Base-by-base conservation (phyloP, 148 eudicot genomes). In the Cornus kousa region DNA sequence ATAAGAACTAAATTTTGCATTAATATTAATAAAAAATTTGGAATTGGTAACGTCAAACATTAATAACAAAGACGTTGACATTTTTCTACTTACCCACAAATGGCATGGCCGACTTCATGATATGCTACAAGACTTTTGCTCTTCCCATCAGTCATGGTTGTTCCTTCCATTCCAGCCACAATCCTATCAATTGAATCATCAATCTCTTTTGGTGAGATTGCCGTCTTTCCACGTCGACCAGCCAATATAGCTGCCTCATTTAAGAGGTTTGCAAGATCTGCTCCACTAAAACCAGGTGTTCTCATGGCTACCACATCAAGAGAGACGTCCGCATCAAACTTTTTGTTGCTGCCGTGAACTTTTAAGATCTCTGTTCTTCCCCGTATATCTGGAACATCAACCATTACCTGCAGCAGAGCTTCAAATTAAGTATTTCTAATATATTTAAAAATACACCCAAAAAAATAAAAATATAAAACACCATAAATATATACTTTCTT, bases 21-120 rank as follows among this genome's bases (percentile, higher is more conserved):
- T 14, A 53, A 53, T 53, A 53, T 14, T 53, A 53, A 1, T 53
- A 53, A 53, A 16, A 53, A 53, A 4, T 11, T 1, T 53, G 19
- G 4, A 53, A 53, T 53, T 16, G 19, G 19, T 53, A 43, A 53
- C 59, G 2, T 53, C 59, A 53, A 53, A 16, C 19, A 11, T 53
- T 11, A 53, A 16, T 11, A 53, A 53, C 4, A 14, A 53, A 53
- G 7, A 53, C 5, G 31, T 14, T 24, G 35, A 33, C 48, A 79
- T 22, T 22, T 80, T 40, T 62, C 53, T 40, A 87, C 93, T 89
- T 87, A 97, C 99, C 99, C 99, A 79, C 99, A 97, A 74, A 97
- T 86, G 74, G 99, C 99, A 82, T 97, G 99, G n/a, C 99, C 99
- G 4, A 97, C 99, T 88, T 97, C 99, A 74, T 97, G 99, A 81